phyloP scores from a whole-genome alignment of 305 asterid species.

The Andrographis paniculata region DNA sequence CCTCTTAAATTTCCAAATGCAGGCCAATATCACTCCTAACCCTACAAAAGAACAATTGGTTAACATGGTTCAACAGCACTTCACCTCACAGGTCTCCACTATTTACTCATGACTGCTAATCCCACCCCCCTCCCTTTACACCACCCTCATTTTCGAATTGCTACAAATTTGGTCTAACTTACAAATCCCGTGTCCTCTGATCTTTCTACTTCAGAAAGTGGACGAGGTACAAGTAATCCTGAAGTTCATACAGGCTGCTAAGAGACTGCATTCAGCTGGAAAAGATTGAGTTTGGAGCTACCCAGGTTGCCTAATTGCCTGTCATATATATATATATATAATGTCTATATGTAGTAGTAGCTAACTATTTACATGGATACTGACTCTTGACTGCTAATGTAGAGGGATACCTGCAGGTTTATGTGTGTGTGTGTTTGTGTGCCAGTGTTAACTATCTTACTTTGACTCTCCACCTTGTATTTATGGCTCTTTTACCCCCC shows the following conservation, averaged over 20 bases:
- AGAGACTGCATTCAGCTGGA: conserved; percentile 41
- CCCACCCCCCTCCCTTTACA: background rate
- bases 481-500: conserved; percentile 20
- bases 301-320: conserved; percentile 18
- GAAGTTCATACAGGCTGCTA: conserved; percentile 72
- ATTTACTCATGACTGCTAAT: background rate
- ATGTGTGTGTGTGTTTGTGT: no score
- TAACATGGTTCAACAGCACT: conserved; percentile 66
- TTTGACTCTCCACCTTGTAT: conserved; percentile 44
- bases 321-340: conserved; percentile 27
- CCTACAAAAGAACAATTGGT: conserved; percentile 70
- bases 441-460: no score
- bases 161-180: background rate
- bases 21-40: conserved; percentile 56
- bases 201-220: conserved; percentile 41
- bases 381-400: background rate
- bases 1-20: conserved; percentile 14
- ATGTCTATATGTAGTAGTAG: conserved; percentile 22
- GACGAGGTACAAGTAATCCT: conserved; percentile 74
- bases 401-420: no score
- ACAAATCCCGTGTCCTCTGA: background rate
- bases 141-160: background rate
- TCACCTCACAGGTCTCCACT: conserved; percentile 59
- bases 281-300: conserved; percentile 25
- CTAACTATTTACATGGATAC: conserved; percentile 13